phyloP scores from a whole-genome alignment of 495 filamentous ascomycete species.

The Arthonia radiata region DNA sequence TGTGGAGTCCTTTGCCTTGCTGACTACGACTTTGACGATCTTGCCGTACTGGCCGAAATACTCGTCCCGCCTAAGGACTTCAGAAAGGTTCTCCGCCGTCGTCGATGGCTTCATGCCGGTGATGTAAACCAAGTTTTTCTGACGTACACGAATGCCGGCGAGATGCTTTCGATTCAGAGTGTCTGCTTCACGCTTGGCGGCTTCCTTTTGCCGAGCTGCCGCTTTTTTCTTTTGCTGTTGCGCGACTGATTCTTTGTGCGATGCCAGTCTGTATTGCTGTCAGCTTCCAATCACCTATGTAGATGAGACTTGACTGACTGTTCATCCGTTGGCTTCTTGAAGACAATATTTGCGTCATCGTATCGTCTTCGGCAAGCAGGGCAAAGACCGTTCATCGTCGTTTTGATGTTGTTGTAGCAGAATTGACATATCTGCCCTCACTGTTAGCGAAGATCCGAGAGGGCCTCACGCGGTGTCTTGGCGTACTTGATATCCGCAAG shows the following conservation, averaged over 20 bases:
- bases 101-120: constrained; percentile 34
- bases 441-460: neutral
- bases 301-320: constrained; percentile 34
- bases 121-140: constrained; percentile 97
- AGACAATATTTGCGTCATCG: constrained; percentile 88
- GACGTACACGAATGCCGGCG: constrained; percentile 79
- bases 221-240: constrained; percentile 81
- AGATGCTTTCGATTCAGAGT: constrained; percentile 84
- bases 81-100: constrained; percentile 59
- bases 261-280: constrained; percentile 6
- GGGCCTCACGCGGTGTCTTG: neutral
- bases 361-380: constrained; percentile 88
- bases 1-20: constrained; percentile 60
- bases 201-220: constrained; percentile 79
- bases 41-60: constrained; percentile 98
- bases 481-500: constrained; percentile 88
- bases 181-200: constrained; percentile 85
- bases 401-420: constrained; percentile 96
- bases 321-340: constrained; percentile 77
- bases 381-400: constrained; percentile 82
- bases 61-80: constrained; percentile 60
- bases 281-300: neutral
- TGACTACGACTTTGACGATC: constrained; percentile 96
- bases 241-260: constrained; percentile 19
- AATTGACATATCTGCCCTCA: constrained; percentile 78